Evolutionary conservation across 164 flowering plant species (phyloP), one percentile per base, ranked within the genome.

Genomic region (Berberis thunbergii): DNA sequence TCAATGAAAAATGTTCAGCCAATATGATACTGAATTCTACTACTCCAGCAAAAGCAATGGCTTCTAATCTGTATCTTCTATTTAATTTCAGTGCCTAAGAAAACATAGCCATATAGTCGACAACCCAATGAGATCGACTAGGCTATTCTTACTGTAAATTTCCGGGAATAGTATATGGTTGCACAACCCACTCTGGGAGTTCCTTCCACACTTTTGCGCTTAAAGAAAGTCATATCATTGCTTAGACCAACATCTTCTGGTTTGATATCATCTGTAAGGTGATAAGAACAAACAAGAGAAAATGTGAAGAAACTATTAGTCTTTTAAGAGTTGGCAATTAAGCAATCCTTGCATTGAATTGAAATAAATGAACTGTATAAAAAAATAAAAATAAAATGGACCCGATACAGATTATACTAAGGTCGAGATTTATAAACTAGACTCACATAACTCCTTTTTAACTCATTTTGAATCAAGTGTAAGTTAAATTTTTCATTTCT

Each of bases 181-280:
- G 92, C 74, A 60, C 72, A 81, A 2, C 81, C 75, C 62, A 89
- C 79, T 54, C 76, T 75, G 13, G 84, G 85, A 61, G 65, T 68
- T 61, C 74, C 80, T 40, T 76, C 64, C 26, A 40, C 76, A 62
- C 43, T 66, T 49, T 53, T 70, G 50, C 78, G 66, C 45, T 76
- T 77, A 64, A 86, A 80, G 72, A 84, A 83, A 49, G 66, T 83
- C 43, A 84, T 66, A 66, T 79, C 71, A 4, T 59, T 69, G 66
- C 79, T 84, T 12, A 92, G 70, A 26, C 98, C 88, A 56, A 92
- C 77, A 73, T 92, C 96, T 62, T 85, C 95, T 3, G 91, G 90
- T 59, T 59, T 75, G 88, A 89, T 80, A 8, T 64, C 55, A 73
- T 89, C 98, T 92, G 69, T 59, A 71, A 62, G 12, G 60, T 7